Evolutionary conservation across 2,329 filamentous ascomycete genomes (phyloP).

Genomic region (Trichoderma gracile): DNA sequence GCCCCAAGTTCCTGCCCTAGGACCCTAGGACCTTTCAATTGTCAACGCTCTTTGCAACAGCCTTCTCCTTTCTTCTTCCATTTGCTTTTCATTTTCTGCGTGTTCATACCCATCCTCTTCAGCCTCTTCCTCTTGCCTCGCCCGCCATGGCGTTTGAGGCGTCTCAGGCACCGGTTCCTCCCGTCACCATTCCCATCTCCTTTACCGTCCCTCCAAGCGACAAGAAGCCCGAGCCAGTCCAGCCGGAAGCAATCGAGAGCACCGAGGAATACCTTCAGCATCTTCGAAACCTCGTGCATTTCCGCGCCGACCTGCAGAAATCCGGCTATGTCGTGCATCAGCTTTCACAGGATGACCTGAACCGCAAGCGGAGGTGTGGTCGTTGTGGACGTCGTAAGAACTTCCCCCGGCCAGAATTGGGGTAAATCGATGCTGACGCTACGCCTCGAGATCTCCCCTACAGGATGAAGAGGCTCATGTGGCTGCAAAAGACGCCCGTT

Average conservation of each 20-base stretch:
- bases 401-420: too few relatives aligned
- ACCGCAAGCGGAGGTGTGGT: constrained; percentile 38
- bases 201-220: constrained; percentile 4
- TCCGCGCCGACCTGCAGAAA: constrained; percentile 29
- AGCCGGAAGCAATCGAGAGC: constrained; percentile 29
- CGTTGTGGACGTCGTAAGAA: constrained; percentile 34
- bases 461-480: neutral
- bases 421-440: neutral
- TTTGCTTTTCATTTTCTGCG: neutral
- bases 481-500: constrained; percentile 6
- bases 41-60: too few relatives aligned
- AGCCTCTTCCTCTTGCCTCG: neutral
- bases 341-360: constrained; percentile 33
- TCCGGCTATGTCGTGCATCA: constrained; percentile 35
- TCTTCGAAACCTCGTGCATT: constrained; percentile 30
- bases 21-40: neutral
- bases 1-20: neutral
- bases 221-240: constrained; percentile 25
- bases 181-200: neutral
- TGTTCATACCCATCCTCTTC: too few relatives aligned
- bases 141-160: neutral
- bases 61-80: neutral
- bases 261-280: constrained; percentile 30
- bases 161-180: neutral
- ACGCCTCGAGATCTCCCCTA: neutral